Percentiles rank a stretch among this genome's conserved stretches.
phyloP scores from a whole-genome alignment of 257 asterid species.

The Lantana camara region DNA sequence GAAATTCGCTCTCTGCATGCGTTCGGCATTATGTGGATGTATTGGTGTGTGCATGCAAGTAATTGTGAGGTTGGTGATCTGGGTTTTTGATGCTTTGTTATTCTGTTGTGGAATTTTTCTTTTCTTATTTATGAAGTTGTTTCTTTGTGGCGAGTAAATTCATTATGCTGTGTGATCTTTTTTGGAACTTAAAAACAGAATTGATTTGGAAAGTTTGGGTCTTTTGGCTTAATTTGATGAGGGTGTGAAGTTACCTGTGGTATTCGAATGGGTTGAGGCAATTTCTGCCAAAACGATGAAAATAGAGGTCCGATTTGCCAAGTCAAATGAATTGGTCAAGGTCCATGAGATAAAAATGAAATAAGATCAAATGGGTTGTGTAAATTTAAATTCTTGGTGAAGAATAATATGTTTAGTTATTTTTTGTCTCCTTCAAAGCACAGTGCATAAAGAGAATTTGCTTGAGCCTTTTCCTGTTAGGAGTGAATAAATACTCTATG shows the following conservation, averaged over 20 bases:
- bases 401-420: background rate
- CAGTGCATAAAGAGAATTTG: background rate
- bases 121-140: background rate
- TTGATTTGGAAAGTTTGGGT: background rate
- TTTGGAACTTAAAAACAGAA: background rate
- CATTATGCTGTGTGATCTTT: background rate
- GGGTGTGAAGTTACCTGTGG: background rate
- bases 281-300: background rate
- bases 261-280: background rate
- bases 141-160: background rate
- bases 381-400: background rate
- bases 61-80: constrained; percentile 14
- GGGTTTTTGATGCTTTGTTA: background rate
- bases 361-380: background rate
- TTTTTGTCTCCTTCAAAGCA: background rate
- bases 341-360: background rate
- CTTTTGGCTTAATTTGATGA: constrained; percentile 7
- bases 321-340: background rate
- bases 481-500: background rate
- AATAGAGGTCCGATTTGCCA: background rate
- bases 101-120: background rate
- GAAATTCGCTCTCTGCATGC: background rate
- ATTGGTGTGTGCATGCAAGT: constrained; percentile 10
- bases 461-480: background rate
- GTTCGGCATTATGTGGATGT: background rate